These are phyloP conservation scores for Tuber calosporum DNA, from an alignment of 495 filamentous ascomycete genomes.

Conservation along the genomic window DNA sequence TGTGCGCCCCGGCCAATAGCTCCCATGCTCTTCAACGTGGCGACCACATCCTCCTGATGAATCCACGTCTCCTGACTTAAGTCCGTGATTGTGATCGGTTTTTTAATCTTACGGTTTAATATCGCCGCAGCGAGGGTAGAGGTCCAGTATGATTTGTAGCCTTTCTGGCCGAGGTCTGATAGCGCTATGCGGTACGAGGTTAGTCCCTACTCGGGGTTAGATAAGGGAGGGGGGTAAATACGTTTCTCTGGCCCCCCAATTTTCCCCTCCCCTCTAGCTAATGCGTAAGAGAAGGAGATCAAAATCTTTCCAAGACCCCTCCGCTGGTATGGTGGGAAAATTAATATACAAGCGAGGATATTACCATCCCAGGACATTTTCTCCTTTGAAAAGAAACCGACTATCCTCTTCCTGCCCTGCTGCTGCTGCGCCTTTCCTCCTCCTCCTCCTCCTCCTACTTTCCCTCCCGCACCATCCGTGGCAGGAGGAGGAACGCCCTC, in stretches of 20 bases:
- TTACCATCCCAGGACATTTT: constrained; percentile 98
- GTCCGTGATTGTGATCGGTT: constrained; percentile 24
- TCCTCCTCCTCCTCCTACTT: not conserved
- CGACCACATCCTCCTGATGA: constrained; percentile 33
- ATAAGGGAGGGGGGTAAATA: not conserved
- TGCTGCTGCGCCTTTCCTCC: constrained; percentile 18
- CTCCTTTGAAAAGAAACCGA: constrained; percentile 97
- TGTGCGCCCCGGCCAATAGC: constrained; percentile 18
- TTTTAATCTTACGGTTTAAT: constrained; percentile 14
- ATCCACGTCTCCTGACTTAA: constrained; percentile 38
- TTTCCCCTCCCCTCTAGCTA: constrained; percentile 74
- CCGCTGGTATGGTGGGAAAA: constrained; percentile 93
- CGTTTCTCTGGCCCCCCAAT: constrained; percentile 84
- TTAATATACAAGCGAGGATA: constrained; percentile 91
- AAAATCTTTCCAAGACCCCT: constrained; percentile 80
- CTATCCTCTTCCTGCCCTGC: constrained; percentile 48
- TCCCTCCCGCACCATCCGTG: not conserved
- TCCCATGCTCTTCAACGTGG: constrained; percentile 30
- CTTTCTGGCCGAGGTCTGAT: constrained; percentile 34
- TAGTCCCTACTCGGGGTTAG: not conserved
- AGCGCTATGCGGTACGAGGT: constrained; percentile 25
- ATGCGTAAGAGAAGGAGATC: constrained; percentile 88
- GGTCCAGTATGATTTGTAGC: constrained; percentile 38
- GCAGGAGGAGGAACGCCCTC: constrained; percentile 50
- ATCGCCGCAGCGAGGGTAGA: constrained; percentile 22